Evolutionary conservation across 305 asterid species (phyloP), one percentile per base, ranked within the genome.

Genomic region (Fraxinus floribunda): DNA sequence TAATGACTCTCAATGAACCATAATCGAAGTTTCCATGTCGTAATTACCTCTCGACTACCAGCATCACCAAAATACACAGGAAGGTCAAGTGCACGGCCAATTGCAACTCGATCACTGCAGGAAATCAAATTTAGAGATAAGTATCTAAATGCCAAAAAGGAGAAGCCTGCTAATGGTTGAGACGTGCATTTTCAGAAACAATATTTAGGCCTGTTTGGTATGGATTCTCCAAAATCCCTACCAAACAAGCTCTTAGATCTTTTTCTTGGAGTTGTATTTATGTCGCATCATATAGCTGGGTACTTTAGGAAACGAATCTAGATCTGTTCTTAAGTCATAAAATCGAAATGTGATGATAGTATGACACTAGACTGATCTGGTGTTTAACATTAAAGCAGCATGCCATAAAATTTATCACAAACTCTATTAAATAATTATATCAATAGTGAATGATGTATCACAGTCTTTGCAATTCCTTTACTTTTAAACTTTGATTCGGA

Each of bases 1-100:
- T 57, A 32, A 70, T 26, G 41, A 71, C 76, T 75, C 60, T 18
- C n/a, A 41, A 84, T n/a, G 39, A 74, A 80, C 44, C 72, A 80
- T 78, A 57, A 84, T 73, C 36, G 83, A 71, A 76, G 13, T 75
- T 79, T 57, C 62, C 49, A 79, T 62, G 75, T 78, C 79, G 66
- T 44, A 77, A 71, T 89, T 89, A 97, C 99, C 98, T 95, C 99
- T 80, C 98, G 97, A 83, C 99, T 97, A 82, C 99, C 99, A 70
- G 99, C 99, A 92, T 97, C 99, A 79, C 99, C 98, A 90, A 97
- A 97, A 89, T 91, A 95, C 80, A 97, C 99, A 39, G 99, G 98
- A 90, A 97, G 99, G 87, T 97, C 98, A 87, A 97, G 98, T 86
- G 94, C 95, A 78, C 99, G 98, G 55, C 99, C 99, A 84, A 93